These are phyloP conservation scores for Phytophthora syringae DNA, from an alignment of 352 stramenopile species.

Conservation along the genomic window DNA sequence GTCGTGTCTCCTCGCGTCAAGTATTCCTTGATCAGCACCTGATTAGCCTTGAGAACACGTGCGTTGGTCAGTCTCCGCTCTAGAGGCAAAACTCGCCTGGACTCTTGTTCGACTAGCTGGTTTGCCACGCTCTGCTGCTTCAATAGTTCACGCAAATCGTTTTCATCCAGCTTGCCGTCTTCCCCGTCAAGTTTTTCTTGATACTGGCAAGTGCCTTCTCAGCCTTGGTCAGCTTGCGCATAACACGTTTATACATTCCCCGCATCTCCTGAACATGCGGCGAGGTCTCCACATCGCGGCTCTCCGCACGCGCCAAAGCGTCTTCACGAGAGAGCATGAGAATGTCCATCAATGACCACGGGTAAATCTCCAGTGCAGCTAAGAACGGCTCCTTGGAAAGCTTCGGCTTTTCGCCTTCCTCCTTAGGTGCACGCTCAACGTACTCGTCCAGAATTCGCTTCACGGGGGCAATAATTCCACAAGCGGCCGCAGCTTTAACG, in stretches of 20 bases:
- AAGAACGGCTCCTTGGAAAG: slow-evolving; percentile 45
- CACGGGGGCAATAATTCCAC: slow-evolving; percentile 48
- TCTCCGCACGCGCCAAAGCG: slow-evolving; percentile 43
- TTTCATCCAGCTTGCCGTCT: slow-evolving; percentile 26
- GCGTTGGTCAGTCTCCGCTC: slow-evolving; percentile 49
- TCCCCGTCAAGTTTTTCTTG: slow-evolving; percentile 18
- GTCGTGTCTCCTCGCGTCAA: slow-evolving; percentile 53
- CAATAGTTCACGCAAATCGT: slow-evolving; percentile 29
- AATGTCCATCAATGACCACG: slow-evolving; percentile 61
- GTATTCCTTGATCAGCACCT: slow-evolving; percentile 56
- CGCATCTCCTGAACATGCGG: slow-evolving; percentile 55
- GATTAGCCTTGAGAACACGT: slow-evolving; percentile 49
- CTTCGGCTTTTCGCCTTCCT: slow-evolving; percentile 34
- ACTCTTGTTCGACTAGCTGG: slow-evolving; percentile 33
- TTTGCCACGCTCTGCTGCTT: slow-evolving; percentile 26
- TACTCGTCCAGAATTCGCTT: slow-evolving; percentile 73
- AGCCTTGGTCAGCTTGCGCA: slow-evolving; percentile 32
- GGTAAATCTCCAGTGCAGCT: slow-evolving; percentile 57
- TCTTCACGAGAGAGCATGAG: slow-evolving; percentile 53
- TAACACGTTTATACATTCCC: slow-evolving; percentile 45
- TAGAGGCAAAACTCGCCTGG: slow-evolving; percentile 43
- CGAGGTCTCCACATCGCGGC: slow-evolving; percentile 49
- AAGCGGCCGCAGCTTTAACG: slow-evolving; percentile 64
- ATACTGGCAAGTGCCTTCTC: slow-evolving; percentile 25
- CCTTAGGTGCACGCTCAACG: slow-evolving; percentile 34